These are phyloP conservation scores for Brassica nigra DNA, from an alignment of 345 rosid species.

Conservation along the genomic window DNA sequence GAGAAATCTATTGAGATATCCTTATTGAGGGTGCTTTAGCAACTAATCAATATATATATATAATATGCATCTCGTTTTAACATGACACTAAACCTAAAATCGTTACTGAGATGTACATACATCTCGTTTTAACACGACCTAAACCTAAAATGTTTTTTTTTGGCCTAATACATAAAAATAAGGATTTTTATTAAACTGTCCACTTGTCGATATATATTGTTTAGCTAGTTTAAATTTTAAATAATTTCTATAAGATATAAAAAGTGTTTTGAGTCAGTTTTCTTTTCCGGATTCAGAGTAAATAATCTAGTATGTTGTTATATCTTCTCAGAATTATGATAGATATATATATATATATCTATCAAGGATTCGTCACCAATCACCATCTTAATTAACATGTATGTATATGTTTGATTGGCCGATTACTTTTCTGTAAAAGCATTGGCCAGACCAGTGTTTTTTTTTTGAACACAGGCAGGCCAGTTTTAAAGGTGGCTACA, in stretches of 20 bases:
- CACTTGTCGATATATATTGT: neutral
- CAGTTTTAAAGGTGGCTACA: neutral
- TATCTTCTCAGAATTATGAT: neutral
- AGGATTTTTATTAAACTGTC: neutral
- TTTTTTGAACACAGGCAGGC: no score
- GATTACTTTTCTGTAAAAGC: constrained; percentile 2
- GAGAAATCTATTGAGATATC: no score
- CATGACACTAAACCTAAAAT: neutral
- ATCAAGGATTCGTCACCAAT: constrained; percentile 4
- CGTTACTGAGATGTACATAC: neutral
- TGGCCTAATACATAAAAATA: neutral
- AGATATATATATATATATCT: constrained; percentile 4
- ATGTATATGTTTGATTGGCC: constrained; percentile 15
- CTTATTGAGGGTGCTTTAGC: no score
- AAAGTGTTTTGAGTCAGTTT: constrained; percentile 2
- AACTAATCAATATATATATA: no score
- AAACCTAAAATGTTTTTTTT: neutral
- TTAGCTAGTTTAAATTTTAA: neutral
- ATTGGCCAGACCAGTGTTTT: constrained; percentile 3
- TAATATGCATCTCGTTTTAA: no score
- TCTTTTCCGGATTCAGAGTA: neutral
- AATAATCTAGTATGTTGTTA: neutral
- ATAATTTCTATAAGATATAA: neutral
- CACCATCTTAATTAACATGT: neutral
- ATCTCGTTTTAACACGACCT: neutral